Evolutionary conservation across 805 yeast genomes (phyloP), one percentile per base, ranked within the genome.

Genomic region (Scheffersomyces ergatensis): DNA sequence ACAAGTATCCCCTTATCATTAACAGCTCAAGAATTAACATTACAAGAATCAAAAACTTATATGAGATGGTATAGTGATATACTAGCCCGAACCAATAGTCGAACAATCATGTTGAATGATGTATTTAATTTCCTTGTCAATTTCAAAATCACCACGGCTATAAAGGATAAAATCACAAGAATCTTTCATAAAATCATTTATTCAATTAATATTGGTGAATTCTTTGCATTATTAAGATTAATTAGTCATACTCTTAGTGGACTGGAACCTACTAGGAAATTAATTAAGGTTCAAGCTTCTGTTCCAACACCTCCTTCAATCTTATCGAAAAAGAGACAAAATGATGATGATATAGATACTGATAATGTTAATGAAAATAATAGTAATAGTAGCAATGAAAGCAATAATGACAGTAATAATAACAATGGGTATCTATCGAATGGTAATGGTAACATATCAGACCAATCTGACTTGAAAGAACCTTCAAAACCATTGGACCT

Each of bases 51-150:
- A 11, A 80, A 83, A 53, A 85, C 97, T 1, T 92, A 92, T 61
- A 77, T 92, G 50, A 72, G 97, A 49, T 92, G 99, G 99, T 92
- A 90, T 60, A 84, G 89, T 49, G 90, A 88, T 54, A 79, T 92
- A 24, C 75, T 85, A 27, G 74, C 85, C 34, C 76, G 90, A 39
- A 84, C 85, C 47, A 81, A 82, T 29, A 74, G 82, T 33, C 74
- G 82, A 45, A 65, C 86, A 24, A 80, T 92, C 6, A 72, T 82
- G 3, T 65, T 92, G 46, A 76, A 72, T 9, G 98, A 93, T 58
- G 86, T 88, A n/a, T 81, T 85, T 61, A 67, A 68, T 35, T 92
- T 92, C 58, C 68, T 93, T 43, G 72, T 74, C 51, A 90, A 92
- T 59, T 92, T 92, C 67, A 82, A 79, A 40, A 64, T 92, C 12